Conservation (phyloP, 495 filamentous ascomycete genomes). For the Podospora didyma region DNA sequence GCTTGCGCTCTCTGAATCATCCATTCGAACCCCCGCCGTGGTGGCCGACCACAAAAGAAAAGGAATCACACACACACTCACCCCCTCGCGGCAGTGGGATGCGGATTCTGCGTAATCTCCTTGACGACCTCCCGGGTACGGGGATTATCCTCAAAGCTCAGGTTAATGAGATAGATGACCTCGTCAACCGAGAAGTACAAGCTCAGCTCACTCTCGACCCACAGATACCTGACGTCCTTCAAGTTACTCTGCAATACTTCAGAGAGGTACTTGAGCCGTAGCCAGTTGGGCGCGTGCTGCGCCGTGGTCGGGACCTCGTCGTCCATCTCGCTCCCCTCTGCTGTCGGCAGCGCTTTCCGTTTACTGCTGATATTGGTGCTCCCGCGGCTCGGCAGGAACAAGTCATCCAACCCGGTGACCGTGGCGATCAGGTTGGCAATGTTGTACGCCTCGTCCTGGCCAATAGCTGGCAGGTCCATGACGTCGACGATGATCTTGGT, state of each 20-base stretch:
- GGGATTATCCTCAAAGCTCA: conserved; percentile 86
- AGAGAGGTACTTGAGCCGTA: conserved; percentile 82
- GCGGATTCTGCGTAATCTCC: conserved; percentile 62
- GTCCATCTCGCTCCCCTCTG: conserved; percentile 18
- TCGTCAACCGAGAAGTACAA: conserved; percentile 80
- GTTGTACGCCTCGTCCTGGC: conserved; percentile 78
- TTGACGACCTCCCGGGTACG: conserved; percentile 69
- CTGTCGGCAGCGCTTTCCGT: conserved; percentile 8
- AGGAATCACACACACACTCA: not conserved
- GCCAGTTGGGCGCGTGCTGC: conserved; percentile 78
- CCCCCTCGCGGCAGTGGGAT: not conserved
- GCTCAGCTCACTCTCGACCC: conserved; percentile 79
- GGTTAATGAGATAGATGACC: conserved; percentile 80
- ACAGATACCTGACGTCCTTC: conserved; percentile 82
- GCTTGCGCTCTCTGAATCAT: too few relatives aligned
- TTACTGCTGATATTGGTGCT: too few relatives aligned
- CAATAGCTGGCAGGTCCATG: conserved; percentile 81
- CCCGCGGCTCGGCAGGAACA: conserved; percentile 62
- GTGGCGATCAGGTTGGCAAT: conserved; percentile 67
- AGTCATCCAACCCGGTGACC: conserved; percentile 66
- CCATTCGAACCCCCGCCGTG: too few relatives aligned
- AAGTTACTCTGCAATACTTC: conserved; percentile 89
- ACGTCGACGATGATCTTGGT: conserved; percentile 78
- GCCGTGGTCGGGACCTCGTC: conserved; percentile 61
- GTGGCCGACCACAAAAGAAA: not conserved